Evolutionary conservation across 805 yeast species (phyloP), one percentile per base, ranked within the genome.

Genomic region (Sungouiella thailandica): DNA sequence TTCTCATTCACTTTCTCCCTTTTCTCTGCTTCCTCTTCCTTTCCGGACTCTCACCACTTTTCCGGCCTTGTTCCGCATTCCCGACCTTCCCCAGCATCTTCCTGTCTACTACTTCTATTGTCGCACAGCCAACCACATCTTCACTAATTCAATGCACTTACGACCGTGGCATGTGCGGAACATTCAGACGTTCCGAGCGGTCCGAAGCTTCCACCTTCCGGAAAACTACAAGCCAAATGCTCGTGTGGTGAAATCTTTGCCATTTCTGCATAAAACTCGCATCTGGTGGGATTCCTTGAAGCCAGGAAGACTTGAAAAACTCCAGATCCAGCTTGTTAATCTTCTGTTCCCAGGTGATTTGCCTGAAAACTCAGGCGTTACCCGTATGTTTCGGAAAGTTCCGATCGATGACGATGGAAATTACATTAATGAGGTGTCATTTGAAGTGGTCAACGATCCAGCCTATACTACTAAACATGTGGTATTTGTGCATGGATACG

Each of bases 401-500:
- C 34, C 40, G 6, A 46, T 62, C 7, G 65, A 56, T 41, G 38
- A 38, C 2, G 32, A 44, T 33, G 55, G 43, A 3, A 58, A 63
- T 36, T 37, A 41, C 35, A 57, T 67, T 24, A 67, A 63, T 36
- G 68, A 65, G 38, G 44, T 67, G 13, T 44, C 50, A 13, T 55
- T 65, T 24, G 52, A 52, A 19, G 47, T 67, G 14, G 40, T 39
- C 14, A 60, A 65, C 34, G 41, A 49, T 34, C 40, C 53, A 4
- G 23, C 23, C 1, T 42, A 36, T 8, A 36, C 36, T 3, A 50
- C 58, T 1, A 71, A 58, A 37, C 62, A 73, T 47, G 40, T 75
- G 15, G 80, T 74, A 3, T 66, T 75, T 56, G 36, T 75, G 14
- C 81, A 75, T 46, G 81, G 81, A 0, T 75, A 71, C 50, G 80